Percentiles rank a stretch among this genome's conserved stretches.
Evolutionary conservation across 805 yeast genomes (phyloP).

Genomic region (Candida xiaguanensis): DNA sequence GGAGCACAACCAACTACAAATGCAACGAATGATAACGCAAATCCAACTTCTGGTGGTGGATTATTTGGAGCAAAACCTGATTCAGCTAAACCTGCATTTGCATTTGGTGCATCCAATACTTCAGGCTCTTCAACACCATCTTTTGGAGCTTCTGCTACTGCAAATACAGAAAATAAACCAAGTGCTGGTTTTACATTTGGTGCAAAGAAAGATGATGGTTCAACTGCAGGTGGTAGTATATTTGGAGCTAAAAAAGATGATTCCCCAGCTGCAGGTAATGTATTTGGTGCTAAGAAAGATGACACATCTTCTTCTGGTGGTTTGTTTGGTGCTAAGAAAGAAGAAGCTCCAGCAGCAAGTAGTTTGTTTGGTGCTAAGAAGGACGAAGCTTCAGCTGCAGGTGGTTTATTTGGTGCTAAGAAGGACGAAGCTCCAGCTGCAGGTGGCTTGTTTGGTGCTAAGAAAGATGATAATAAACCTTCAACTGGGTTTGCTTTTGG

Average conservation of each 20-base stretch:
- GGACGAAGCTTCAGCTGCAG: conserved; percentile 10
- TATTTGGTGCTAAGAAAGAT: conserved; percentile 14
- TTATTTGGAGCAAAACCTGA: conserved; percentile 10
- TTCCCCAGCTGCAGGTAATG: conserved; percentile 10
- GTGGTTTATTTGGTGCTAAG: conserved; percentile 19
- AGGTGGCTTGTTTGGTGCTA: conserved; percentile 14
- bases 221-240: not conserved
- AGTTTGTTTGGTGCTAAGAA: conserved; percentile 14
- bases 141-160: conserved; percentile 10
- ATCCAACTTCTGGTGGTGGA: not conserved
- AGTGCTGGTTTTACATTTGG: conserved; percentile 18
- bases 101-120: conserved; percentile 6
- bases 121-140: conserved; percentile 8
- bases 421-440: conserved; percentile 10
- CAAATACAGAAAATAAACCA: conserved; percentile 4
- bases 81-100: conserved; percentile 9
- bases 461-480: conserved; percentile 9
- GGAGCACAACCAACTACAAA: conserved; percentile 12
- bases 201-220: not conserved
- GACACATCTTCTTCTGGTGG: not conserved
- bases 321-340: conserved; percentile 11
- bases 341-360: conserved; percentile 15
- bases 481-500: conserved; percentile 18
- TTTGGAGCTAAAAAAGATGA: conserved; percentile 13
- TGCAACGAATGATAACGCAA: not conserved